phyloP scores from a whole-genome alignment of 1,284 basidiomycete genomes.

The Neotropicomus parvogracilis region DNA sequence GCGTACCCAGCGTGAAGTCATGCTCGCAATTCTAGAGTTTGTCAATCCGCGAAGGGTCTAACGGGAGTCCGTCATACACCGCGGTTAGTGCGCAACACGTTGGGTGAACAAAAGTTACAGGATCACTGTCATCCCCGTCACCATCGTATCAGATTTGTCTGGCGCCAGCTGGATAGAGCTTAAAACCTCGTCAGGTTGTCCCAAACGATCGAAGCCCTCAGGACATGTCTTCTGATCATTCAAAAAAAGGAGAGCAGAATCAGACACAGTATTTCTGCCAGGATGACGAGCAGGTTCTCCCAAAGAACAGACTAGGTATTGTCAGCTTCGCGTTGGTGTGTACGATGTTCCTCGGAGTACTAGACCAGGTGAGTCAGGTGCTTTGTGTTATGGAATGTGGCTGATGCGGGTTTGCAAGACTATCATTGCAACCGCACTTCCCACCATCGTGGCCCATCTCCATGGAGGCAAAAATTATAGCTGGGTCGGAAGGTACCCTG shows the following conservation, averaged over 20 bases:
- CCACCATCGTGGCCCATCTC: slow-evolving; percentile 67
- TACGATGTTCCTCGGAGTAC: slow-evolving; percentile 52
- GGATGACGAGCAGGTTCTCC: slow-evolving; percentile 50
- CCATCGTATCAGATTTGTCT: no score
- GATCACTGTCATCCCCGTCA: no score
- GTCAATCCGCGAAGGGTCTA: no score
- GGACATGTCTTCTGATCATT: background rate
- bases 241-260: background rate
- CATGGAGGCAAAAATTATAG: slow-evolving; percentile 66
- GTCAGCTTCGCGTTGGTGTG: slow-evolving; percentile 54
- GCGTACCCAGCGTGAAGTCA: no score
- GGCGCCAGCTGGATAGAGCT: no score
- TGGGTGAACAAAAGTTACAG: no score
- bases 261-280: slow-evolving; percentile 47
- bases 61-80: no score
- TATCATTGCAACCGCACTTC: slow-evolving; percentile 72
- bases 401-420: slow-evolving; percentile 43
- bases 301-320: slow-evolving; percentile 51
- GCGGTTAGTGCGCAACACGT: no score
- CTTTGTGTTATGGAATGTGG: background rate
- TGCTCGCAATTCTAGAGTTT: no score
- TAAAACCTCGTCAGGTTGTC: no score
- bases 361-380: slow-evolving; percentile 46
- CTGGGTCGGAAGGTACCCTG: slow-evolving; percentile 66
- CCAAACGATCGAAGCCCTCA: no score